Percentiles rank a stretch among this genome's conserved stretches.
Conservation (phyloP, 768 basidiomycete species). For the Boletus bicolor region DNA sequence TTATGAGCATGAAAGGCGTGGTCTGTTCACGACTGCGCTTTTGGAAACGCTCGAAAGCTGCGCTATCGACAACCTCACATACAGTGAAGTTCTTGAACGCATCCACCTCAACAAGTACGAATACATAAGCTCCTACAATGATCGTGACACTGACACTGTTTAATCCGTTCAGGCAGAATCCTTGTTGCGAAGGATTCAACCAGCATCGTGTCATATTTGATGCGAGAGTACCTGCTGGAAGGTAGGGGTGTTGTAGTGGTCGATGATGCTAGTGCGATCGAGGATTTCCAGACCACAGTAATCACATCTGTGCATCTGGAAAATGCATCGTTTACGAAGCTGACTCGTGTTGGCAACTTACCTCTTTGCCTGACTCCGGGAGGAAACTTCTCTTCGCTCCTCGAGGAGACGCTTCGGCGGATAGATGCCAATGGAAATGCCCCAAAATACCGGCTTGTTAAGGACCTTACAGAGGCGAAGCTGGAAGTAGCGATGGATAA, state of each 20-base stretch:
- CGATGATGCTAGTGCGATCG: too few relatives aligned
- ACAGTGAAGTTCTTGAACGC: conserved; percentile 20
- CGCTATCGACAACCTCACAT: background rate
- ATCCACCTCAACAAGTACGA: conserved; percentile 14
- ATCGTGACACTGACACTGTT: background rate
- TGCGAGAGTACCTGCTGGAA: conserved; percentile 9
- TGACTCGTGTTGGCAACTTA: conserved; percentile 1
- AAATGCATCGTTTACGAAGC: background rate
- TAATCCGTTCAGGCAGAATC: conserved; percentile 21
- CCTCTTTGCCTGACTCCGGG: background rate
- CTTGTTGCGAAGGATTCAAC: conserved; percentile 28
- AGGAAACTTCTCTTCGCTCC: too few relatives aligned
- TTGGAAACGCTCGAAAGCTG: conserved; percentile 10
- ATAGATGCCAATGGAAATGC: background rate
- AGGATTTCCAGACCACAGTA: too few relatives aligned
- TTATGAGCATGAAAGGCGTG: conserved; percentile 18
- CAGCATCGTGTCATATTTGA: conserved; percentile 26
- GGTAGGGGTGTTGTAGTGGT: background rate
- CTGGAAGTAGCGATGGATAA: background rate
- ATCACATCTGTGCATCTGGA: too few relatives aligned
- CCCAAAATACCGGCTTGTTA: background rate
- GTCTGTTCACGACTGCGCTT: conserved; percentile 27
- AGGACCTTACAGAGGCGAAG: background rate
- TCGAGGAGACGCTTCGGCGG: background rate
- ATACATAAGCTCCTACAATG: background rate